Evolutionary conservation across 352 stramenopile species (phyloP).

Genomic region (Phytophthora megakarya): DNA sequence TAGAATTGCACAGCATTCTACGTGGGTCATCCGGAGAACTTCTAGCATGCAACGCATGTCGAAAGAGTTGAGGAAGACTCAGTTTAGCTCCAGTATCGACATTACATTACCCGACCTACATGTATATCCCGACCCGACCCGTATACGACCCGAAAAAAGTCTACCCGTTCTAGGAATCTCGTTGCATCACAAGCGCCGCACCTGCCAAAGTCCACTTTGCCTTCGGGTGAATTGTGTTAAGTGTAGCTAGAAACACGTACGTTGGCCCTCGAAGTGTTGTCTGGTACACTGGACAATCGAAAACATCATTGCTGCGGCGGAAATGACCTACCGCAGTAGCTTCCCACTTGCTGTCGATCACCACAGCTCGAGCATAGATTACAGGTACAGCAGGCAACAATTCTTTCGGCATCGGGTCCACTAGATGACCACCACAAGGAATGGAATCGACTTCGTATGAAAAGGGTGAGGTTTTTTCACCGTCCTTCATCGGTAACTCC

Average conservation of each 20-base stretch:
- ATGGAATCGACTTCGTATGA: slow-evolving; percentile 88
- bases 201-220: slow-evolving; percentile 94
- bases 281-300: slow-evolving; percentile 96
- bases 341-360: slow-evolving; percentile 92
- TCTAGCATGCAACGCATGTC: too few relatives aligned
- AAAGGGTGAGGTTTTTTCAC: slow-evolving; percentile 81
- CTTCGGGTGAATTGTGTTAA: slow-evolving; percentile 83
- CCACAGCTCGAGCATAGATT: slow-evolving; percentile 94
- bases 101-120: too few relatives aligned
- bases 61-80: too few relatives aligned
- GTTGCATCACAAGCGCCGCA: slow-evolving; percentile 93
- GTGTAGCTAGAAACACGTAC: slow-evolving; percentile 96
- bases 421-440: slow-evolving; percentile 83
- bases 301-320: slow-evolving; percentile 83
- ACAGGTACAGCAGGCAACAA: slow-evolving; percentile 88
- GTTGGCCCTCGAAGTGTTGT: slow-evolving; percentile 95
- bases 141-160: too few relatives aligned
- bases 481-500: slow-evolving; percentile 69
- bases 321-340: slow-evolving; percentile 95
- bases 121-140: too few relatives aligned
- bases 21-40: too few relatives aligned
- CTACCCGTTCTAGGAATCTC: slow-evolving; percentile 91
- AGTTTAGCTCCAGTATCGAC: too few relatives aligned
- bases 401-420: slow-evolving; percentile 93
- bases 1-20: too few relatives aligned